A percentile compares a stretch with the other conserved stretches of the same genome.
Evolutionary conservation across 1,284 basidiomycete genomes (phyloP).

Genomic region (Boletus semigastroideus): DNA sequence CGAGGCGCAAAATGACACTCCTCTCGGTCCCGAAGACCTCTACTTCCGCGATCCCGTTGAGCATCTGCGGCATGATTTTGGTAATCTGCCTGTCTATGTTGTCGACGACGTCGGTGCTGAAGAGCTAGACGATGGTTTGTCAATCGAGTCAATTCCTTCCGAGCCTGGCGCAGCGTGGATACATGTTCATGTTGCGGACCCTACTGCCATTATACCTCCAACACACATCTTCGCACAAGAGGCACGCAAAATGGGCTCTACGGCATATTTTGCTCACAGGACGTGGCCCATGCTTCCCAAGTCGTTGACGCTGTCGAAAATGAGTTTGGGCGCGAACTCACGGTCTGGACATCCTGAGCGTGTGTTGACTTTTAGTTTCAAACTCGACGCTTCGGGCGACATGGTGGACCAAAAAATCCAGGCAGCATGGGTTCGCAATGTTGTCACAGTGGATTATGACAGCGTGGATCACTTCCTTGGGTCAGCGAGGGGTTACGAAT

Average conservation of each 20-base stretch:
- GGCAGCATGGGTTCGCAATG: constrained; percentile 71
- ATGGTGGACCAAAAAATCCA: constrained; percentile 72
- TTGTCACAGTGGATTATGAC: constrained; percentile 69
- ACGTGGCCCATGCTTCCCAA: constrained; percentile 72
- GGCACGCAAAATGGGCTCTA: constrained; percentile 53
- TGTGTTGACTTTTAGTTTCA: constrained; percentile 82
- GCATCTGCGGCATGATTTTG: constrained; percentile 82
- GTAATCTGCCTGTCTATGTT: constrained; percentile 79
- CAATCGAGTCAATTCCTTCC: constrained; percentile 63
- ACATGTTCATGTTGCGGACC: constrained; percentile 94
- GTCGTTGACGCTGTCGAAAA: constrained; percentile 45
- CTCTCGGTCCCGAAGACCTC: constrained; percentile 58
- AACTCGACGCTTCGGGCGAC: constrained; percentile 62
- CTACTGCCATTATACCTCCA: constrained; percentile 78
- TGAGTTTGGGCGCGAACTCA: constrained; percentile 55
- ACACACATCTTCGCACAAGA: constrained; percentile 57
- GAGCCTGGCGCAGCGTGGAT: constrained; percentile 74
- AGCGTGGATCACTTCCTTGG: constrained; percentile 59
- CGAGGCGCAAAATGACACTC: constrained; percentile 11
- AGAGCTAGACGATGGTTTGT: constrained; percentile 95
- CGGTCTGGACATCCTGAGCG: constrained; percentile 43
- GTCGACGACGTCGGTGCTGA: constrained; percentile 83
- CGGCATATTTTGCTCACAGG: constrained; percentile 66
- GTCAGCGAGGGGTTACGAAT: constrained; percentile 2
- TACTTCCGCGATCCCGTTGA: constrained; percentile 59